Percentiles rank a stretch among this genome's conserved stretches.
Evolutionary conservation across 345 rosid species (phyloP).

Genomic region (Erysimum cheiranthoides): DNA sequence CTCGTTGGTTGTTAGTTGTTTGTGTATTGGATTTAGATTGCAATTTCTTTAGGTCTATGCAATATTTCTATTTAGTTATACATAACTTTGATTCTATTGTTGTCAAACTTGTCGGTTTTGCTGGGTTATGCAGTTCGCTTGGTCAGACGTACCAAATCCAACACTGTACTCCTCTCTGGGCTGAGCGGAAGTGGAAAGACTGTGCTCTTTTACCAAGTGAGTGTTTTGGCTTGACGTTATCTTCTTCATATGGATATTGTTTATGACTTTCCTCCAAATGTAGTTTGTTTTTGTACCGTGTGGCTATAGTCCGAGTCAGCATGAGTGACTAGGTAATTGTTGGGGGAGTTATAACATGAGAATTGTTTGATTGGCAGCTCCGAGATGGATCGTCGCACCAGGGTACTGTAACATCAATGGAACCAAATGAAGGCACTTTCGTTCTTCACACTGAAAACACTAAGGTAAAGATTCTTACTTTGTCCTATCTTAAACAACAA

Average conservation of each 20-base stretch:
- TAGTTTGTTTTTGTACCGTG: background rate
- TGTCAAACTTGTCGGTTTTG: conserved; percentile 33
- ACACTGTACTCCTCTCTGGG: conserved; percentile 79
- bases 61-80: background rate
- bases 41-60: background rate
- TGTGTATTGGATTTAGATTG: background rate
- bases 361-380: conserved; percentile 59
- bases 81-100: background rate
- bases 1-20: background rate
- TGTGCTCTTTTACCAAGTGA: conserved; percentile 78
- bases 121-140: conserved; percentile 47
- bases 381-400: conserved; percentile 89
- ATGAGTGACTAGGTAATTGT: conserved; percentile 3
- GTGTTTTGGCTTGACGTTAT: conserved; percentile 26
- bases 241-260: background rate
- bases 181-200: conserved; percentile 90
- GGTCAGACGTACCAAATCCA: conserved; percentile 57
- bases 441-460: conserved; percentile 67
- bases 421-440: conserved; percentile 88
- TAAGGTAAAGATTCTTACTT: conserved; percentile 55
- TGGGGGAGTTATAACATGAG: conserved; percentile 16
- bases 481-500: conserved; percentile 18
- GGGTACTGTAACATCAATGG: conserved; percentile 96
- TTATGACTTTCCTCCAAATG: background rate
- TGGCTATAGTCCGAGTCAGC: background rate